phyloP scores from a whole-genome alignment of 2,329 filamentous ascomycete species.

The Fusarium sp. region DNA sequence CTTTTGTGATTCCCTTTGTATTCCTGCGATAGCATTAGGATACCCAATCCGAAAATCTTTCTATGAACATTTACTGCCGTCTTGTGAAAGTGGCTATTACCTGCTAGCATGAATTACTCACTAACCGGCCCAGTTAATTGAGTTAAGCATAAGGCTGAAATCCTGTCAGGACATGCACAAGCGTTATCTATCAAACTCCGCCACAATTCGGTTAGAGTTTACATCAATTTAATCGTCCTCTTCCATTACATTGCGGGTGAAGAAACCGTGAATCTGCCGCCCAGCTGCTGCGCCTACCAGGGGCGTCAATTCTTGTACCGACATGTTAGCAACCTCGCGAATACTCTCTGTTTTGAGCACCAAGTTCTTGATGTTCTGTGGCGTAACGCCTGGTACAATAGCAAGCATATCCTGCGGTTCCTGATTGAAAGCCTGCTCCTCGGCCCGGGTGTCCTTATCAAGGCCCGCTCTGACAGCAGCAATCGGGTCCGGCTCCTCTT shows the following conservation, averaged over 20 bases:
- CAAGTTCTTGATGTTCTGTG: conserved; percentile 79
- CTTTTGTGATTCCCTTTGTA: conserved; percentile 21
- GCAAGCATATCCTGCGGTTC: conserved; percentile 92
- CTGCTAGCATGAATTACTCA: background rate
- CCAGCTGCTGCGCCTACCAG: conserved; percentile 83
- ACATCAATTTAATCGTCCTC: conserved; percentile 52
- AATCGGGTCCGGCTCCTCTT: conserved; percentile 89
- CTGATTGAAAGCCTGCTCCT: conserved; percentile 80
- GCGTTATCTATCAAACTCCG: background rate
- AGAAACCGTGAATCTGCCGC: conserved; percentile 82
- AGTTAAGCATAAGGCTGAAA: background rate
- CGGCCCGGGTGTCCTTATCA: conserved; percentile 63
- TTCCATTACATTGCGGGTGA: conserved; percentile 72
- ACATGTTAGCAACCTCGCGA: conserved; percentile 86
- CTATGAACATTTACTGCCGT: background rate
- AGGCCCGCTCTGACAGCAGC: conserved; percentile 86
- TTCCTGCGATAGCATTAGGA: conserved; percentile 41
- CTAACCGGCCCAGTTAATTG: background rate
- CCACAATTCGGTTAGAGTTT: background rate
- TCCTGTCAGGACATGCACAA: background rate
- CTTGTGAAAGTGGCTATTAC: background rate
- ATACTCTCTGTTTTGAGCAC: conserved; percentile 80
- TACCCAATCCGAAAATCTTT: conserved; percentile 43
- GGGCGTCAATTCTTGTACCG: conserved; percentile 74
- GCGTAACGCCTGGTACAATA: conserved; percentile 84